These are phyloP conservation scores for Parastagonospora nodorum DNA, from an alignment of 2,329 filamentous ascomycete species.

Conservation along the genomic window DNA sequence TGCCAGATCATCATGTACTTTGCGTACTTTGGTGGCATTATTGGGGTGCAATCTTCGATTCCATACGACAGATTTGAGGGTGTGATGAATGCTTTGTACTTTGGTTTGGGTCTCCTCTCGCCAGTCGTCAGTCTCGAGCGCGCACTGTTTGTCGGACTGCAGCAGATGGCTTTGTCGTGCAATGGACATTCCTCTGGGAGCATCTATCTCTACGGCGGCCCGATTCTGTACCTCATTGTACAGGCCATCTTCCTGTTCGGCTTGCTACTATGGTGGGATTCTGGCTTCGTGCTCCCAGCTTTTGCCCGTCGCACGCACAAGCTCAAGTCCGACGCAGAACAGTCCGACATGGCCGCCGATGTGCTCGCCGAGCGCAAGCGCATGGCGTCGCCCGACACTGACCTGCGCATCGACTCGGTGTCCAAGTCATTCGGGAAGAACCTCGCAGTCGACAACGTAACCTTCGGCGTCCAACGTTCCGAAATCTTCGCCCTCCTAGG, in stretches of 20 bases:
- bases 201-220: slow-evolving; percentile 77
- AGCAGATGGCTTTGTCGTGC: slow-evolving; percentile 77
- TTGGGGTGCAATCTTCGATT: slow-evolving; percentile 24
- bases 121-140: slow-evolving; percentile 25
- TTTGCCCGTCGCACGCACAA: slow-evolving; percentile 45
- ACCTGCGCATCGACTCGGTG: slow-evolving; percentile 75
- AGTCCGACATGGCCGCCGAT: slow-evolving; percentile 62
- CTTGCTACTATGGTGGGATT: slow-evolving; percentile 61
- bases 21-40: slow-evolving; percentile 46
- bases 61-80: slow-evolving; percentile 23
- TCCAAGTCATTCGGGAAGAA: slow-evolving; percentile 71
- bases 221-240: slow-evolving; percentile 78
- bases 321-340: slow-evolving; percentile 47
- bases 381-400: slow-evolving; percentile 68
- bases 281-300: slow-evolving; percentile 53
- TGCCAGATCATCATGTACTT: slow-evolving; percentile 64
- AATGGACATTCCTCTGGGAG: slow-evolving; percentile 60
- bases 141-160: slow-evolving; percentile 25
- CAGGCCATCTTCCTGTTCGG: slow-evolving; percentile 73
- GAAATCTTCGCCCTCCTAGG: slow-evolving; percentile 88
- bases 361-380: slow-evolving; percentile 65
- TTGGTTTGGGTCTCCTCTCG: slow-evolving; percentile 28
- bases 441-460: slow-evolving; percentile 77
- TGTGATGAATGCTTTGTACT: slow-evolving; percentile 25
- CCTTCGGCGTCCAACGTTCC: slow-evolving; percentile 75